Base-by-base conservation (phyloP, 2,329 filamentous ascomycete genomes). In the Zymoseptoria crescenta region DNA sequence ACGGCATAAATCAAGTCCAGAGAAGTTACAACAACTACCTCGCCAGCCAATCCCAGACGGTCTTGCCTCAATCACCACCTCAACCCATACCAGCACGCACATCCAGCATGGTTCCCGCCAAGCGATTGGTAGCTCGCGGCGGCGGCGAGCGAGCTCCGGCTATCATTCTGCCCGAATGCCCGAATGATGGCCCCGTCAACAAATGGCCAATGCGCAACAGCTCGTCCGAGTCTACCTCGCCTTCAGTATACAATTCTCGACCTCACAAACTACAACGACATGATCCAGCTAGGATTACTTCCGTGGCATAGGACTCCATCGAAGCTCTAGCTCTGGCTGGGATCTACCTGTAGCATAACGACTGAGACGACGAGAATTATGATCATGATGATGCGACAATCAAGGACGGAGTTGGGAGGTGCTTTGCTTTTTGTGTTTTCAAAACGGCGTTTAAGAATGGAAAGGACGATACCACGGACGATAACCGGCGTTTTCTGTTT, bases 101-200 rank as follows among this genome's bases (percentile, higher is more conserved):
- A 54, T 57, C 63, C 29, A 64, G 59, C 48, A 41, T 62, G 24
- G 54, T 50, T 49, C 62, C 59, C 49, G 58, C 62, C 8, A 72
- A 69, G 62, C 35, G 35, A 51, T 64, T 73, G 63, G 57, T 72
- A 13, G 61, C 71, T 8, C 67, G 71, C 20, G 70, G 66, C 27
- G 70, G 68, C 2, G 69, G 66, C 55, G 70, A 73, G 62, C 70
- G 70, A 19, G 70, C 65, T 4, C 67, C 70, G 7, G 56, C 65
- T 3, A 59, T 73, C 30, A 59, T 64, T 6, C 61, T 73, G 4
- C 71, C 71, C 24, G 64, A 69, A 3, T 72, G 67, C 58, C 70
- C 70, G 9, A 62, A 65, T 52, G 61, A 64, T 45, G 52, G 56
- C 19, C 21, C 19, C 8, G 29, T 48, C 19, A 54, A 49, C 30